These are phyloP conservation scores for Malus hybrid DNA, from an alignment of 331 rosid species.

Conservation along the genomic window DNA sequence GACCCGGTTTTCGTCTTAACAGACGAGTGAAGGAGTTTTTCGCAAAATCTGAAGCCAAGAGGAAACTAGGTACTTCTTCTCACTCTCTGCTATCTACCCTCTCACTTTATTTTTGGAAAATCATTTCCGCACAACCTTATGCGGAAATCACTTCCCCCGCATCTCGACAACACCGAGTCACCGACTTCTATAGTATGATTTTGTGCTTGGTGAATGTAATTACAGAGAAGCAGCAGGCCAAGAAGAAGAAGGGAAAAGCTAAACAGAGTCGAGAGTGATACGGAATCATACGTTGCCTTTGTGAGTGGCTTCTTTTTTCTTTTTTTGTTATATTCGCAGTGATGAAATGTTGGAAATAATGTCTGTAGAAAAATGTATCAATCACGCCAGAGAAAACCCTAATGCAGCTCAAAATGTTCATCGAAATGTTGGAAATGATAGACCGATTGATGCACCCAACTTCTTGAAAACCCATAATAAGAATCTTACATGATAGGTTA, in stretches of 20 bases:
- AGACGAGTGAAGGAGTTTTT: slow-evolving; percentile 28
- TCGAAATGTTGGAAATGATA: too few species aligned
- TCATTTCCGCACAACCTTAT: too few species aligned
- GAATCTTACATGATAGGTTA: too few species aligned
- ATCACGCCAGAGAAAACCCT: not conserved
- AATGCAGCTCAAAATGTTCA: not conserved
- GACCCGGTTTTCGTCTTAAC: slow-evolving; percentile 25
- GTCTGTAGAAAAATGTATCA: not conserved
- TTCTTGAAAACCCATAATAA: too few species aligned
- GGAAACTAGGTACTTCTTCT: slow-evolving; percentile 16
- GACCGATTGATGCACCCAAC: too few species aligned
- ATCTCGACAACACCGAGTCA: not conserved
- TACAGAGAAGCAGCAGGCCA: slow-evolving; percentile 18
- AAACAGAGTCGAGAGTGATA: not conserved
- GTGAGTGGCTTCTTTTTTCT: not conserved
- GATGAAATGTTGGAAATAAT: not conserved
- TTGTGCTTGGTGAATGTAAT: not conserved
- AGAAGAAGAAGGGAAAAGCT: not conserved
- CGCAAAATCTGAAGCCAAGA: slow-evolving; percentile 29
- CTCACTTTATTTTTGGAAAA: too few species aligned
- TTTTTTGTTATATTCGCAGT: too few species aligned
- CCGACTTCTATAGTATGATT: not conserved
- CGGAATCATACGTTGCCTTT: not conserved
- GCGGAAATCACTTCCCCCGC: not conserved
- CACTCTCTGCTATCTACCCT: not conserved